Percentiles rank a stretch among this genome's conserved stretches.
phyloP scores from a whole-genome alignment of 2,329 filamentous ascomycete genomes.

The Ophiostoma piceae region DNA sequence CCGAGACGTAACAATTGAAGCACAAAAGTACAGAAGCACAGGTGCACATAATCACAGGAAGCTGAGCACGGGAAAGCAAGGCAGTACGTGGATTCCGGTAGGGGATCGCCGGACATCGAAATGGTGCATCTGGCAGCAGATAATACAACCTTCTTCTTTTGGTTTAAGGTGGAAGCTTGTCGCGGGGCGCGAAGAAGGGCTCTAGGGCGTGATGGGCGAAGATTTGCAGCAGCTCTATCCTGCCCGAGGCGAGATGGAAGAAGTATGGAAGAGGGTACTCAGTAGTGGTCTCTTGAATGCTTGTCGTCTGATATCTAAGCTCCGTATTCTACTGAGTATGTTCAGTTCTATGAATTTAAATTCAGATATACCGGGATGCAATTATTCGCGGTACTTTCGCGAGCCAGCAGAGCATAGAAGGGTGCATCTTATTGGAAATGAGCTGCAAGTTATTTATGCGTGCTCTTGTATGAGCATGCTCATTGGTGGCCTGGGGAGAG shows the following conservation, averaged over 20 bases:
- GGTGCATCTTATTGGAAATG: neutral
- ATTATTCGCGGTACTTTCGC: neutral
- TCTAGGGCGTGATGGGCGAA: neutral
- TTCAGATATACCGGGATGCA: neutral
- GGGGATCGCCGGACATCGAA: constrained; percentile 16
- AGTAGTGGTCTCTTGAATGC: neutral
- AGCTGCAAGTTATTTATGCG: neutral
- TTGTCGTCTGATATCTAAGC: neutral
- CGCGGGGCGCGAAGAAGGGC: constrained; percentile 1
- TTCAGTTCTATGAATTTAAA: neutral
- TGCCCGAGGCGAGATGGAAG: neutral
- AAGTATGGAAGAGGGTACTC: neutral
- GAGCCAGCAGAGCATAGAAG: neutral
- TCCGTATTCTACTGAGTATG: neutral
- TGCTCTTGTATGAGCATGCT: neutral
- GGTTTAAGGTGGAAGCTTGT: constrained; percentile 13
- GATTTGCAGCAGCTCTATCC: neutral
- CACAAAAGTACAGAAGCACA: neutral
- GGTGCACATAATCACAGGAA: neutral
- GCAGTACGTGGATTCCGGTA: constrained; percentile 6
- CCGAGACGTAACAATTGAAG: neutral
- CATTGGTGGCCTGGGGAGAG: neutral
- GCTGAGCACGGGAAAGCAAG: neutral
- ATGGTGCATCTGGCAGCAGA: neutral
- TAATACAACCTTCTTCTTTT: constrained; percentile 20